Evolutionary conservation across 2,329 filamentous ascomycete genomes (phyloP), one percentile per base, ranked within the genome.

Genomic region (Didymella arachidicola): DNA sequence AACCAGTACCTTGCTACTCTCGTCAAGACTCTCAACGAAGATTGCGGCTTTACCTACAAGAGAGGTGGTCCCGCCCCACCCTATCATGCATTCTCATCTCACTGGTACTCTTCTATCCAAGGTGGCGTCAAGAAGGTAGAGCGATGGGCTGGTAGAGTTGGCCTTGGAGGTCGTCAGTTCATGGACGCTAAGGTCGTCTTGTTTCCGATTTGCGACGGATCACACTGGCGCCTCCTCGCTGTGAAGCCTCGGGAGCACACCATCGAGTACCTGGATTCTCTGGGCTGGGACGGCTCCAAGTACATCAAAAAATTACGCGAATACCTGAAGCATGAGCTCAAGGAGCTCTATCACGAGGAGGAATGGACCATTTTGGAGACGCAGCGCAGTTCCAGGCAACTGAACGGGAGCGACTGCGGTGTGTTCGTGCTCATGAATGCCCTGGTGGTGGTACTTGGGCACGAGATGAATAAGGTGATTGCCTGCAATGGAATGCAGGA

Each of bases 351-450:
- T 67, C 70, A 81, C 2, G 78, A 79, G 14, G 76, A 78, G 1
- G 87, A 90, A 39, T 93, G 90, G 90, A 79, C 73, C 25, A 78
- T 81, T 1, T 77, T 84, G 7, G 72, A 77, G n/a, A 80, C 83
- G 43, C 70, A 73, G 53, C 73, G 76, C 16, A 85, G 84, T 34
- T 82, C 63, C 4, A 47, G 53, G 2, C 90, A 93, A 73, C 80
- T 78, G 26, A 93, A 93, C 69, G 83, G 83, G 1, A 86, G 84
- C 69, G 91, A 93, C 72, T 93, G 91, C 65, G 91, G 91, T n/a
- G 85, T 92, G 3, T 91, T 92, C 72, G 86, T 88, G 14, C 86
- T 91, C 64, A 85, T 90, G 18, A 94, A 93, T 69, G 87, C 85
- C 16, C 83, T 92, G 46, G 90, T 87, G 54, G 68, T 80, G 30